These are phyloP conservation scores for Phialemonium atrogriseum DNA, from an alignment of 2,329 filamentous ascomycete species.

Conservation along the genomic window DNA sequence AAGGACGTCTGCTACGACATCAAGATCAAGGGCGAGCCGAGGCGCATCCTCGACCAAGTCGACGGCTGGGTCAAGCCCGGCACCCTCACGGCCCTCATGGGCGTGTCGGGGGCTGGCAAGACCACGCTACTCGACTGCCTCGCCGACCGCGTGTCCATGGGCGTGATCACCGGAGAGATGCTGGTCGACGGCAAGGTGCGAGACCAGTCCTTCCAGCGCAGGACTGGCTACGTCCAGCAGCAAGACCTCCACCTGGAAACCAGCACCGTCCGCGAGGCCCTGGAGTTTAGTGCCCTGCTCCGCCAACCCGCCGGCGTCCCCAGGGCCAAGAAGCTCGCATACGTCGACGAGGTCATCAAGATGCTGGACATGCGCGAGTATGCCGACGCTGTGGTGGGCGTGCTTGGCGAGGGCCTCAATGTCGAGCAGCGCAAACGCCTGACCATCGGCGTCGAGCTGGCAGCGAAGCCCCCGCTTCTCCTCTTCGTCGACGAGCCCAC, in stretches of 20 bases:
- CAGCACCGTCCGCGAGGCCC: constrained; percentile 68
- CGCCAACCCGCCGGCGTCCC: background rate
- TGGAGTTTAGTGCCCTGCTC: constrained; percentile 1
- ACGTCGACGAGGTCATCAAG: constrained; percentile 1
- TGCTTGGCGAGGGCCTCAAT: constrained; percentile 16
- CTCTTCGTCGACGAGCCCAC: constrained; percentile 68
- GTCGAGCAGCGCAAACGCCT: constrained; percentile 40
- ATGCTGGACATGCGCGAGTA: background rate
- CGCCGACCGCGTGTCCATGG: constrained; percentile 75
- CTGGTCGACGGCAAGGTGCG: constrained; percentile 35
- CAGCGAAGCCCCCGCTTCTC: constrained; percentile 59
- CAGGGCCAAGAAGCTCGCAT: background rate
- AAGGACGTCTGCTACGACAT: constrained; percentile 68
- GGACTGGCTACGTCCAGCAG: constrained; percentile 83
- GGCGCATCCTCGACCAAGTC: constrained; percentile 73
- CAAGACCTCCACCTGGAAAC: constrained; percentile 79
- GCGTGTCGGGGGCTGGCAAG: constrained; percentile 79
- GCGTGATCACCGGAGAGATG: constrained; percentile 80
- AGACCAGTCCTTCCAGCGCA: constrained; percentile 63
- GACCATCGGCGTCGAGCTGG: constrained; percentile 65
- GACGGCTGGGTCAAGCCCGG: constrained; percentile 88
- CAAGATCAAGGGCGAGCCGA: constrained; percentile 66
- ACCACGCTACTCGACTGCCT: constrained; percentile 77
- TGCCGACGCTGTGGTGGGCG: constrained; percentile 2
- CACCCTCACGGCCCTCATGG: constrained; percentile 78